Percentiles rank a stretch among this genome's conserved stretches.
These are phyloP conservation scores for Nasturtium officinale DNA, from an alignment of 345 rosid genomes.

Conservation along the genomic window DNA sequence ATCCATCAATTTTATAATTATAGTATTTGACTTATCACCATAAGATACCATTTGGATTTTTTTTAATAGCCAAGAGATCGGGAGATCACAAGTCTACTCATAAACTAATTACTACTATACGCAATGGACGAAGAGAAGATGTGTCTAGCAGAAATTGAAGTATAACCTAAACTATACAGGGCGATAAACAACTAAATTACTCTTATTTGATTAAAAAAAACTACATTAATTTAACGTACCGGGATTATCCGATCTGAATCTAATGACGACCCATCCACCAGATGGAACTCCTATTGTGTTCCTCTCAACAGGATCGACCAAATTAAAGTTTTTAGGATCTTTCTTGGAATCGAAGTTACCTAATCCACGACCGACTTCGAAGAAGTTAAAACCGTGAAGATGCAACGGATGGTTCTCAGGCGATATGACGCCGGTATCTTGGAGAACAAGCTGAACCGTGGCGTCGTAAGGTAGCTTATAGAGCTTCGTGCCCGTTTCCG, in stretches of 20 bases:
- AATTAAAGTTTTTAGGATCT: conserved; percentile 69
- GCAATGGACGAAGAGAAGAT: not conserved
- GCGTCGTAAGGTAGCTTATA: conserved; percentile 68
- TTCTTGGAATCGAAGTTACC: conserved; percentile 71
- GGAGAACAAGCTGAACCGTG: conserved; percentile 79
- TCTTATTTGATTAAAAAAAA: not conserved
- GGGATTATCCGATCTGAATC: conserved; percentile 91
- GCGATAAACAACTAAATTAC: conserved; percentile 6
- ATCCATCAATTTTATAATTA: not conserved
- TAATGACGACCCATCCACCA: conserved; percentile 90
- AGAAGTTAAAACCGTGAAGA: conserved; percentile 89
- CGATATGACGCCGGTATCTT: conserved; percentile 78
- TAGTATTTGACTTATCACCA: conserved; percentile 1
- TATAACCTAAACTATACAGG: not conserved
- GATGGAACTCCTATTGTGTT: conserved; percentile 90
- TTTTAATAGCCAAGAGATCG: not conserved
- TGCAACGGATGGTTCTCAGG: conserved; percentile 91
- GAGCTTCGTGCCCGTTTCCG: conserved; percentile 64
- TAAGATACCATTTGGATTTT: not conserved
- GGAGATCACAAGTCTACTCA: not conserved
- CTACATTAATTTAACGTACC: conserved; percentile 49
- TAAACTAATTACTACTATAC: not conserved
- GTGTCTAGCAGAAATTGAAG: not conserved
- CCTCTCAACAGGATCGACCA: conserved; percentile 91
- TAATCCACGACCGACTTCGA: conserved; percentile 69